phyloP scores from a whole-genome alignment of 1,284 basidiomycete species.

The Cutaneotrichosporon dermatis region DNA sequence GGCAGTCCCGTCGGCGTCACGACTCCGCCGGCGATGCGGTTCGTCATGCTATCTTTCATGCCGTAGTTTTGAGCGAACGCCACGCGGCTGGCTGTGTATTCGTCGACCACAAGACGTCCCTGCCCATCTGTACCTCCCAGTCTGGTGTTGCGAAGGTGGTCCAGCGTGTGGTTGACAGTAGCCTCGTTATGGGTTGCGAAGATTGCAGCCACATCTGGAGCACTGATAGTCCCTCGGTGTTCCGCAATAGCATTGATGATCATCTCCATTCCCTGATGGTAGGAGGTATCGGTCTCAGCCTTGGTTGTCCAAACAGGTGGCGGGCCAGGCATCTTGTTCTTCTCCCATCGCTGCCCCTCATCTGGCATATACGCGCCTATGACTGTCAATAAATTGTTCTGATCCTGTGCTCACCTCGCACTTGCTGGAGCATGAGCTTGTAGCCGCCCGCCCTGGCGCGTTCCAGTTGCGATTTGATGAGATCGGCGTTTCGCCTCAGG shows the following conservation, averaged over 20 bases:
- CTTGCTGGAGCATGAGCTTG: slow-evolving; percentile 3
- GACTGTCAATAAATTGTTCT: no score
- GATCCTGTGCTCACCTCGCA: neutral
- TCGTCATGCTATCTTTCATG: slow-evolving; percentile 7
- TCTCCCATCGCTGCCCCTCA: neutral
- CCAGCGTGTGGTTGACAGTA: slow-evolving; percentile 1
- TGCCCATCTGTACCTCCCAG: neutral
- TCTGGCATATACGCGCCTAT: neutral
- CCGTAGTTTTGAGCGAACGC: slow-evolving; percentile 7
- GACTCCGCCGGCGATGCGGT: neutral
- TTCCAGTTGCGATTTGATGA: neutral
- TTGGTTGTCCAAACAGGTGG: neutral
- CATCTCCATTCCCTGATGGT: neutral
- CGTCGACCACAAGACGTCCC: neutral
- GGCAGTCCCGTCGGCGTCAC: neutral
- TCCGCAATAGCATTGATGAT: neutral
- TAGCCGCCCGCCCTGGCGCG: slow-evolving; percentile 4
- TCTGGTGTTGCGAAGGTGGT: neutral
- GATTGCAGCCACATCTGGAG: slow-evolving; percentile 1
- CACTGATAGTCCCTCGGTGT: neutral
- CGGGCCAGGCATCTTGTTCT: neutral
- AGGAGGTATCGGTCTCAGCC: neutral
- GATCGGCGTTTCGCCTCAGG: neutral
- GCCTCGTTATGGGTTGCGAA: slow-evolving; percentile 6
- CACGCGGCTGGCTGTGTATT: neutral